These are phyloP conservation scores for Plasmodium ovale DNA, from an alignment of 169 alveolate genomes.

Conservation along the genomic window DNA sequence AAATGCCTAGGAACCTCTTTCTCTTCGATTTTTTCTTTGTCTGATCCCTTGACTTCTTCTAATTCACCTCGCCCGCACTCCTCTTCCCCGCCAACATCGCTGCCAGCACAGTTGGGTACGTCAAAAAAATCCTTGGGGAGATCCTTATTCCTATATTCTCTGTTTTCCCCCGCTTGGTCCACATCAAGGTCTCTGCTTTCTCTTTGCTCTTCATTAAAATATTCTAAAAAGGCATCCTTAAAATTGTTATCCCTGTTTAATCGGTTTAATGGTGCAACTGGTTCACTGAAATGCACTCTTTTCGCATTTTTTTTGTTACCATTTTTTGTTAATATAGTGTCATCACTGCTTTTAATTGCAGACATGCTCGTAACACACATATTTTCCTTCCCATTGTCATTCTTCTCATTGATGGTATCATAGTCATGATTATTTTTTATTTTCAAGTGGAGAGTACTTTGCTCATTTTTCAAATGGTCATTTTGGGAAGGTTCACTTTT, in stretches of 20 bases:
- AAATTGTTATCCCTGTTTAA: slow-evolving; percentile 38
- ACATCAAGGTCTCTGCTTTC: slow-evolving; percentile 3
- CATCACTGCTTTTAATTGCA: neutral
- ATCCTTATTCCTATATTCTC: neutral
- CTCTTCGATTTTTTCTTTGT: neutral
- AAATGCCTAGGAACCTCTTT: neutral
- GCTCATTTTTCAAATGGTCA: neutral
- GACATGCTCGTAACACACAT: neutral
- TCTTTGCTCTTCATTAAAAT: slow-evolving; percentile 13
- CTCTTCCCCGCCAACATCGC: neutral
- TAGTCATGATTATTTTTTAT: slow-evolving; percentile 42
- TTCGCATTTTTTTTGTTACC: neutral
- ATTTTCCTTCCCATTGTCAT: neutral
- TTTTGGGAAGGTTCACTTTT: neutral
- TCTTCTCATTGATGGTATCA: neutral
- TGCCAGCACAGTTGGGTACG: neutral
- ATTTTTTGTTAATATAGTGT: neutral
- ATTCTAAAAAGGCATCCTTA: slow-evolving; percentile 40
- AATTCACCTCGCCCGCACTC: too few relatives aligned
- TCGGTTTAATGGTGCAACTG: slow-evolving; percentile 43
- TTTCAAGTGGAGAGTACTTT: slow-evolving; percentile 21
- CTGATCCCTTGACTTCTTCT: neutral
- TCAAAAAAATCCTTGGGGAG: neutral
- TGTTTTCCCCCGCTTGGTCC: neutral
- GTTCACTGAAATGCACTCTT: slow-evolving; percentile 23